Conservation (phyloP, 176 grass and related monocot species). For the Triticum urartu region DNA sequence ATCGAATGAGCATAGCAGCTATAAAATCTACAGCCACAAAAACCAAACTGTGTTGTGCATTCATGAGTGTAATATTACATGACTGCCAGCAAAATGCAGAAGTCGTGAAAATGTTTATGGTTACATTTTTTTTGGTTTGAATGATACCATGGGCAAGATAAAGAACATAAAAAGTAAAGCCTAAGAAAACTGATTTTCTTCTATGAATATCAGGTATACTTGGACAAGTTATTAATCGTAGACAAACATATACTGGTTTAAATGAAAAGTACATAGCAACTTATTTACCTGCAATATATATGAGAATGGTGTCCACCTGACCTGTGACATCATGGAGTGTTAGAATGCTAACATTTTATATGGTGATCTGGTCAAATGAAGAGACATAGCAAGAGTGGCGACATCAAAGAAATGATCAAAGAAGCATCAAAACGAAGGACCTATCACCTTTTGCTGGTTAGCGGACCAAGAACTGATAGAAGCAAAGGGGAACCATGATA, state of each 20-base stretch:
- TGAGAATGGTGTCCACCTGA: slow-evolving; percentile 46
- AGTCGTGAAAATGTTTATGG: neutral
- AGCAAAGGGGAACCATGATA: slow-evolving; percentile 95
- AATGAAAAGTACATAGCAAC: neutral
- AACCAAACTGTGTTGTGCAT: slow-evolving; percentile 78
- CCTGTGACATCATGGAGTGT: slow-evolving; percentile 49
- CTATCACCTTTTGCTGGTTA: slow-evolving; percentile 65
- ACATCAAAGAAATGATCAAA: neutral
- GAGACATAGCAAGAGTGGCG: neutral
- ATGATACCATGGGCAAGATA: neutral
- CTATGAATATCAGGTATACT: neutral
- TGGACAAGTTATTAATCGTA: neutral
- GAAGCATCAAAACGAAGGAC: neutral
- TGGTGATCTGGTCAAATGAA: neutral
- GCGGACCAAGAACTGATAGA: slow-evolving; percentile 68
- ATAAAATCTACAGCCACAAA: slow-evolving; percentile 98
- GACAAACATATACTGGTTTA: neutral
- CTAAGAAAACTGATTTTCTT: neutral
- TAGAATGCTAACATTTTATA: slow-evolving; percentile 17
- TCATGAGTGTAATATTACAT: slow-evolving; percentile 47
- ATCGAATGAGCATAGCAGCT: slow-evolving; percentile 81
- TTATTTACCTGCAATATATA: slow-evolving; percentile 81
- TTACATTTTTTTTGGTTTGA: neutral
- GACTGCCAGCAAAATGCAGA: neutral
- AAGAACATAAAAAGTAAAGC: neutral